Evolutionary conservation across 1,139 yeast species (phyloP), one percentile per base, ranked within the genome.

Genomic region (Geotrichum aggregatum): DNA sequence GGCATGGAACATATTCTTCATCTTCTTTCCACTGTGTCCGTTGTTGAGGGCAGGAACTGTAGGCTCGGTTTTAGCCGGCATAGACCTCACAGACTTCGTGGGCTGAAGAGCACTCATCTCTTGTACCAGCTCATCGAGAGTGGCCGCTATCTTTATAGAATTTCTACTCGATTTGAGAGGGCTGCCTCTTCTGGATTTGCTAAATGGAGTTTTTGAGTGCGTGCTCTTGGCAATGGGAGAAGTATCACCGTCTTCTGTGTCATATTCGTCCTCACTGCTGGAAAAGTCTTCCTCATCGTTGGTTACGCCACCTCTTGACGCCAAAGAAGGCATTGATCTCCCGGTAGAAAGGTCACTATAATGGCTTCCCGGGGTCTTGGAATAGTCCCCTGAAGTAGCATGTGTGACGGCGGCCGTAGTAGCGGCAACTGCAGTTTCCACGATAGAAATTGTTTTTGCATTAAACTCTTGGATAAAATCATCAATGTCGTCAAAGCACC

Each of bases 401-500:
- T 24, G 8, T 26, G 49, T 41, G 8, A 46, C 44, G 5, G 48
- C 49, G 13, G 49, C 54, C 13, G 50, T 47, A 18, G 33, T 31
- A 14, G 48, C 45, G 24, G 41, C 49, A 31, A 28, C 44, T 19
- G 50, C 49, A 42, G 40, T 33, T 16, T 33, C 44, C 3, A 47
- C 45, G 31, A 47, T 40, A 16, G 14, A 21, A 13, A 33, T 47
- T 3, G 54, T 51, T 19, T 47, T 46, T 4, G 50, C 54, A 24
- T 51, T 43, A 26, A 51, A 51, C 30, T 51, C 50, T 31, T 46
- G 48, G 22, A 51, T 39, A 47, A 51, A 51, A 14, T 51, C 54
- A 34, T 51, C 54, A 30, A 51, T 44, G 21, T 51, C 54, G 26
- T 51, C 45, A 34, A 51, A 51, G 31, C 54, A 51, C 5, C 50